Evolutionary conservation across 257 asterid species (phyloP), one percentile per base, ranked within the genome.

Genomic region (Craterostigma plantagineum): DNA sequence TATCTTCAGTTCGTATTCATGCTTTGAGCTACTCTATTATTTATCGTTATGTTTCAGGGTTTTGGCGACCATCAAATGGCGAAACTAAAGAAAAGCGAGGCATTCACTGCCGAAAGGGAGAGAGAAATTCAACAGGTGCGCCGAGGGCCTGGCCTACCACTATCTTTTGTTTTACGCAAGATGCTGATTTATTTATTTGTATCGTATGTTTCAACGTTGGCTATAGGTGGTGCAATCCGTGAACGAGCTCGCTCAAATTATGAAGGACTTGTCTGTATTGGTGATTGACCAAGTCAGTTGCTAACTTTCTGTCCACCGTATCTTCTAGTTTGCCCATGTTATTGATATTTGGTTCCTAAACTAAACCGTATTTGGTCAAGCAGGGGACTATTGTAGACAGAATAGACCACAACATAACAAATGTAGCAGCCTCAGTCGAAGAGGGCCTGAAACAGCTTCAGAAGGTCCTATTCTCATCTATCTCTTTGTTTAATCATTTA

Each of bases 381-480:
- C 99, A 90, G 99, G 99, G 99, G 51, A 83, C 99, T 30, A 79
- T 90, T 43, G 99, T 90, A 30, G 99, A 90, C 59, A 75, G 96
- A 77, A 90, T 90, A 40, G 99, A 81, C 56, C 60, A 73, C 72
- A 81, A 81, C 54, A 62, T 83, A 63, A 84, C 85, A 67, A 83
- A 83, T 55, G 99, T 90, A 50, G 76, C 91, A 37, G 92, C 91
- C 60, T 68, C 96, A 16, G 96, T 90, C 27, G 94, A 90, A 62
- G 99, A 90, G n/a, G 99, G 99, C 56, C 66, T 83, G 60, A 90
- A 83, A 67, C 99, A 90, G 65, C 79, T 83, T 33, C 56, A 77
- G 65, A 90, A 90, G 99, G 99, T 90, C 48, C 54, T 8, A 17
- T 11, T 14, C 13, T 10, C 27, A 30, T 36, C 11, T 38, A 18